Percentiles rank a stretch among this genome's conserved stretches.
Evolutionary conservation across 2,329 filamentous ascomycete genomes (phyloP).

Genomic region (Colletotrichum brevisporum): DNA sequence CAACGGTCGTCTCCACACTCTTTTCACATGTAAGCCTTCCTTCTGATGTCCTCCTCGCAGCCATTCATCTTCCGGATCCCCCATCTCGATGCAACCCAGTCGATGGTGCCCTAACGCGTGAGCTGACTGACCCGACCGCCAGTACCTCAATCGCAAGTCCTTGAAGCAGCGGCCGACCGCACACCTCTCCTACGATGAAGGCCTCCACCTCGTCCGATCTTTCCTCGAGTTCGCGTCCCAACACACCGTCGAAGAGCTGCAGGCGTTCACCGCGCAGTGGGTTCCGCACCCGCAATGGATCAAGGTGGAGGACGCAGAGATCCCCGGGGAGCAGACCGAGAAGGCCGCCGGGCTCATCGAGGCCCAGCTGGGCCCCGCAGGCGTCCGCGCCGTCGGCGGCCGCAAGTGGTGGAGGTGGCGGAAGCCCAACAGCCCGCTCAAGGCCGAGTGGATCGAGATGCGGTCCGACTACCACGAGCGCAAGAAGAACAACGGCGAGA

Average conservation of each 20-base stretch:
- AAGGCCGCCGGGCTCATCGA: slow-evolving; percentile 77
- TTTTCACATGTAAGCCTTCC: slow-evolving; percentile 80
- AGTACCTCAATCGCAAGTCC: slow-evolving; percentile 87
- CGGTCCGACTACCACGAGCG: slow-evolving; percentile 82
- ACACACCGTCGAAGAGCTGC: slow-evolving; percentile 93
- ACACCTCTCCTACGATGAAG: slow-evolving; percentile 95
- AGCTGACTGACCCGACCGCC: slow-evolving; percentile 18
- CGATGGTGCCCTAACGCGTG: not conserved
- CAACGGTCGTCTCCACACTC: slow-evolving; percentile 88
- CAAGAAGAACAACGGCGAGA: slow-evolving; percentile 70
- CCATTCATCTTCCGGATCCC: not conserved
- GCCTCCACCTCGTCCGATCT: slow-evolving; percentile 85
- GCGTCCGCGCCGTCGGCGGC: slow-evolving; percentile 83
- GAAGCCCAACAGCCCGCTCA: slow-evolving; percentile 73
- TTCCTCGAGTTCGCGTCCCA: slow-evolving; percentile 89
- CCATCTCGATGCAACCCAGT: slow-evolving; percentile 12
- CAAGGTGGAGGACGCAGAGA: slow-evolving; percentile 77
- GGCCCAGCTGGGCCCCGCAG: slow-evolving; percentile 82
- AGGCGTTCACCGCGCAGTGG: slow-evolving; percentile 92
- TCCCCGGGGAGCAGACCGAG: slow-evolving; percentile 75
- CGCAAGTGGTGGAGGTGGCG: slow-evolving; percentile 93
- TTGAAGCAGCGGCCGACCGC: slow-evolving; percentile 85
- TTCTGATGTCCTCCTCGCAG: slow-evolving; percentile 9
- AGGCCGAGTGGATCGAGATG: slow-evolving; percentile 98
- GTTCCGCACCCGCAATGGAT: slow-evolving; percentile 93